Conservation (phyloP, 306 rosid genomes). For the Cucumis hystrix region DNA sequence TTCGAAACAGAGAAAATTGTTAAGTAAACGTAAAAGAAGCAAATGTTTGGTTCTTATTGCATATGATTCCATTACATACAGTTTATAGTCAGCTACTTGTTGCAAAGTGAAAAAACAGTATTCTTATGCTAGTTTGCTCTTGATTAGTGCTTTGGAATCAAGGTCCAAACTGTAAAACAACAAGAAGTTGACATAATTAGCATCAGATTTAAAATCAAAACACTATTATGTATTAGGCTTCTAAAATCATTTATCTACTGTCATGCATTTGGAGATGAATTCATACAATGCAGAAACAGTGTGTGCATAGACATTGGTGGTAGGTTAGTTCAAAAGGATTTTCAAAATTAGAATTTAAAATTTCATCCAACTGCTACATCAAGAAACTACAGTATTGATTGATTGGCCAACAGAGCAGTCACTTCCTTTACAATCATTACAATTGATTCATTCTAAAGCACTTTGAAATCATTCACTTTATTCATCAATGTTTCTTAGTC, state of each 20-base stretch:
- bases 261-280: neutral
- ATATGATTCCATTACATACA: too few species aligned
- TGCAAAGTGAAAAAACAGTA: too few species aligned
- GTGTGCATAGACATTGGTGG: neutral
- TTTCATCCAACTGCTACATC: neutral
- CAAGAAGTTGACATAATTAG: too few species aligned
- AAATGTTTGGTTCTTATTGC: neutral
- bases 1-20: neutral
- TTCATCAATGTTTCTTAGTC: neutral
- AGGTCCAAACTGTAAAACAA: too few species aligned
- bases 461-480: neutral
- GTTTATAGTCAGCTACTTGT: too few species aligned
- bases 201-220: too few species aligned
- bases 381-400: neutral
- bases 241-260: neutral
- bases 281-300: neutral
- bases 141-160: too few species aligned
- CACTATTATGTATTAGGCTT: neutral
- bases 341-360: neutral
- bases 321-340: neutral
- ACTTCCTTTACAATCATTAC: neutral
- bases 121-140: too few species aligned
- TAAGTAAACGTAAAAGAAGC: neutral
- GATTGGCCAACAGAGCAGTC: neutral
- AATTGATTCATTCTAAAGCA: neutral